A percentile compares a stretch with the other conserved stretches of the same genome.
Evolutionary conservation across 2,329 filamentous ascomycete species (phyloP).

Genomic region (Diplodia mutila): DNA sequence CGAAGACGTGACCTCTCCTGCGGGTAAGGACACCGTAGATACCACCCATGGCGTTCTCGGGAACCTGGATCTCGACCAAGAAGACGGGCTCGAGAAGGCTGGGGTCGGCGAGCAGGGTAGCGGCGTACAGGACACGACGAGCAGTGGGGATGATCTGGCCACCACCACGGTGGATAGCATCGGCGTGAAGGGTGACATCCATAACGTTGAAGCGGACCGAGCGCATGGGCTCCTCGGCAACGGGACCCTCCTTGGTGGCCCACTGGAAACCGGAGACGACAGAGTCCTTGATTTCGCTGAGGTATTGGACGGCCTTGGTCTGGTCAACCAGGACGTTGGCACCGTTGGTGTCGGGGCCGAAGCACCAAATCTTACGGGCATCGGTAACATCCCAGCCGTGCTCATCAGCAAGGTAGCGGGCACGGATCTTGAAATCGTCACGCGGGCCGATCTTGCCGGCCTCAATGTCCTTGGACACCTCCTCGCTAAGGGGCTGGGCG

Average conservation of each 20-base stretch:
- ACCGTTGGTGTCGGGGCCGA: constrained; percentile 96
- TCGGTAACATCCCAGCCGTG: constrained; percentile 99
- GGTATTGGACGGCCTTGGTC: constrained; percentile 99
- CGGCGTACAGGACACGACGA: constrained; percentile 95
- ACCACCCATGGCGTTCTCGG: constrained; percentile 98
- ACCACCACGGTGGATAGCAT: constrained; percentile 99
- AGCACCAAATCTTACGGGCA: constrained; percentile 99
- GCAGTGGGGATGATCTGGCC: constrained; percentile 98
- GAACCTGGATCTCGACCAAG: constrained; percentile 98
- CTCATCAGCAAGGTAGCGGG: constrained; percentile 93
- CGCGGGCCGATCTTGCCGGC: constrained; percentile 86
- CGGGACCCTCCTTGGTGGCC: constrained; percentile 95
- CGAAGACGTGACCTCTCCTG: constrained; percentile 98
- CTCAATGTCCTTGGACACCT: constrained; percentile 90
- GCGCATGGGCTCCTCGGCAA: constrained; percentile 98
- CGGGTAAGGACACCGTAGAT: constrained; percentile 99
- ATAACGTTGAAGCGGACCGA: constrained; percentile 97
- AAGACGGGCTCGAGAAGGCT: constrained; percentile 96
- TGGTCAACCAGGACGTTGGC: constrained; percentile 99
- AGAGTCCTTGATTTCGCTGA: constrained; percentile 99
- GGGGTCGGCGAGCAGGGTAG: constrained; percentile 87
- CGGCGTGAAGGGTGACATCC: constrained; percentile 98
- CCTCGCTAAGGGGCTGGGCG: constrained; percentile 89
- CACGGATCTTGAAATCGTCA: constrained; percentile 99
- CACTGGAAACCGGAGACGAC: constrained; percentile 99